Conservation (phyloP, 1,284 basidiomycete species). For the Apiotrichum siamense region DNA sequence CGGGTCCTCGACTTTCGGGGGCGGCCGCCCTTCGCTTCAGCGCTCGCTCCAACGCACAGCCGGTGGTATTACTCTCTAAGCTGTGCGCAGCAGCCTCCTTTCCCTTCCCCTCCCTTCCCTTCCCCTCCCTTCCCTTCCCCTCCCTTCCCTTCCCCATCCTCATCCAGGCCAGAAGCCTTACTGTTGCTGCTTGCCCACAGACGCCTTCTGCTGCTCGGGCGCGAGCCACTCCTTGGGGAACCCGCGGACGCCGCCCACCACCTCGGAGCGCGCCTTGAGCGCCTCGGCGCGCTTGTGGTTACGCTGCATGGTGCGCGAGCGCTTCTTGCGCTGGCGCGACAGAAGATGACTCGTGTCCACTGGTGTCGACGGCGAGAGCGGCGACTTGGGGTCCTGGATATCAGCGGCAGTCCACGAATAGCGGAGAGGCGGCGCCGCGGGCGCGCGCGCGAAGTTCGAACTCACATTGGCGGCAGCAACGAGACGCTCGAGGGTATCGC, state of each 20-base stretch:
- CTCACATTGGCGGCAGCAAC: slow-evolving; percentile 69
- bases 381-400: slow-evolving; percentile 50
- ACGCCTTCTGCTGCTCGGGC: slow-evolving; percentile 1
- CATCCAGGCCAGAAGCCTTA: too few species aligned
- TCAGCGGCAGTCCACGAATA: background rate
- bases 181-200: too few species aligned
- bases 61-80: too few species aligned
- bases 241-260: slow-evolving; percentile 57
- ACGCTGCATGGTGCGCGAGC: slow-evolving; percentile 57
- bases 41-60: too few species aligned
- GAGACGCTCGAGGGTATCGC: slow-evolving; percentile 67
- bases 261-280: slow-evolving; percentile 16
- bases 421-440: background rate
- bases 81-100: too few species aligned
- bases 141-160: too few species aligned
- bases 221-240: slow-evolving; percentile 74
- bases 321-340: slow-evolving; percentile 61
- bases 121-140: too few species aligned
- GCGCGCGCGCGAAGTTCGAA: background rate
- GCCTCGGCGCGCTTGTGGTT: slow-evolving; percentile 43
- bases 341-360: slow-evolving; percentile 71
- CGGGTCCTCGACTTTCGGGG: too few species aligned
- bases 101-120: too few species aligned
- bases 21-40: too few species aligned
- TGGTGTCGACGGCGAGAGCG: slow-evolving; percentile 60